Evolutionary conservation across 2,329 filamentous ascomycete species (phyloP), one percentile per base, ranked within the genome.

Genomic region (Podosphaera xanthii): DNA sequence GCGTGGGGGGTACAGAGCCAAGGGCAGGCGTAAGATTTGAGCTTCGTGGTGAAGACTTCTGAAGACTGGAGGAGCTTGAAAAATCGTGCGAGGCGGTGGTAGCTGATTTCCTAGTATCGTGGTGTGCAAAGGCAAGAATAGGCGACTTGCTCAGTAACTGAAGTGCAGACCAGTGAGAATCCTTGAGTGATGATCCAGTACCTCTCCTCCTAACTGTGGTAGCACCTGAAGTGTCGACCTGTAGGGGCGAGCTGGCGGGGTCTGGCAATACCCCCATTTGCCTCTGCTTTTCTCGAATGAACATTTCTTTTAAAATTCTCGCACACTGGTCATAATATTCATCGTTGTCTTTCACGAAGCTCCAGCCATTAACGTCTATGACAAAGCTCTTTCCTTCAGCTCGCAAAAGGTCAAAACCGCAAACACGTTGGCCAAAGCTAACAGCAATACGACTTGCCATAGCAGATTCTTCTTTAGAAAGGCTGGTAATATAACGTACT

Each of bases 291-390:
- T 96, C 91, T 63, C 81, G 81, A 63, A 94, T 76, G 64, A 98
- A 97, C 69, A 94, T 87, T 5, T 92, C 84, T 67, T 83, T 87
- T 58, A 98, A 74, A 56, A 97, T 95, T 61, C 76, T 83, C 31
- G 92, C 82, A 65, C 85, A 92, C 67, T 88, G 87, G 67, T 97
- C 87, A 70, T 98, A 98, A 71, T 98, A 98, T 61, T 94, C 90
- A 62, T 96, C 91, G 67, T 98, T 98, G 70, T 98, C 94, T 70
- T 98, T 98, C 70, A 98, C 92, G 67, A 98, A 98, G 69, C 91
- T 97, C 94, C 94, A 98, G 10, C 92, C 92, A 70, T 98, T 98
- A 65, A 98, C 92, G 67, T 98, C 92, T 64, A 98, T 98, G 56
- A 98, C 92, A 71, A 88, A 98, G 69, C 91, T 97, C 70, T 87